Conservation (phyloP, 78 protist species). For the Chrysochromulina tobinii region DNA sequence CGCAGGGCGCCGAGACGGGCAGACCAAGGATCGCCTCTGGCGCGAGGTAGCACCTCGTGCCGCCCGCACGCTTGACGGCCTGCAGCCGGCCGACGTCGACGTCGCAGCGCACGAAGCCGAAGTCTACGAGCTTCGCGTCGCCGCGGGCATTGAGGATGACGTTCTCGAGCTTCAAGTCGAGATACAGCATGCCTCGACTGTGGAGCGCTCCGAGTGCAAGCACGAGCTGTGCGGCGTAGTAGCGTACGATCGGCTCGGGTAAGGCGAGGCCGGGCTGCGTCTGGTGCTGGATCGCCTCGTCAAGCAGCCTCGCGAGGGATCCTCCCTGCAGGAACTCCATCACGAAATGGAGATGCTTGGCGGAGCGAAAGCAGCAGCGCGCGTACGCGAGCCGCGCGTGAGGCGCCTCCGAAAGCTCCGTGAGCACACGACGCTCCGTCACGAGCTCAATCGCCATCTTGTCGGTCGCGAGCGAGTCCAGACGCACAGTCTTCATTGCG, state of each 20-base stretch:
- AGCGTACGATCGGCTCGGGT: background rate
- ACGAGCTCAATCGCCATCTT: too few relatives aligned
- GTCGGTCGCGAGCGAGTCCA: too few relatives aligned
- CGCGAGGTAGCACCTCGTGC: background rate
- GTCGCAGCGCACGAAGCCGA: background rate
- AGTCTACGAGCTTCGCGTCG: background rate
- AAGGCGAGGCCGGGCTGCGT: background rate
- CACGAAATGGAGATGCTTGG: background rate
- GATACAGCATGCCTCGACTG: background rate
- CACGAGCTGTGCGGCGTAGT: background rate
- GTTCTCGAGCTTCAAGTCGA: slow-evolving; percentile 2
- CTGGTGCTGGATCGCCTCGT: background rate
- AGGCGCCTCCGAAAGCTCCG: too few relatives aligned
- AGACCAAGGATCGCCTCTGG: background rate
- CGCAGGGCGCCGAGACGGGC: background rate
- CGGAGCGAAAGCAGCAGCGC: background rate
- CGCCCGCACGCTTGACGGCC: background rate
- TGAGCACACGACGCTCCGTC: too few relatives aligned
- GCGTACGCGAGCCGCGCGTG: too few relatives aligned
- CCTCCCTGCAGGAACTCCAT: background rate
- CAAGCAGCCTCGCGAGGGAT: background rate
- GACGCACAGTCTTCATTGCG: too few relatives aligned
- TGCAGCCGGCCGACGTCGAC: background rate
- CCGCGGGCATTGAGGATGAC: background rate
- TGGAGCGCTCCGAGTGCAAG: background rate